phyloP scores from a whole-genome alignment of 1,284 basidiomycete species.

The Hymenochaete sp. region DNA sequence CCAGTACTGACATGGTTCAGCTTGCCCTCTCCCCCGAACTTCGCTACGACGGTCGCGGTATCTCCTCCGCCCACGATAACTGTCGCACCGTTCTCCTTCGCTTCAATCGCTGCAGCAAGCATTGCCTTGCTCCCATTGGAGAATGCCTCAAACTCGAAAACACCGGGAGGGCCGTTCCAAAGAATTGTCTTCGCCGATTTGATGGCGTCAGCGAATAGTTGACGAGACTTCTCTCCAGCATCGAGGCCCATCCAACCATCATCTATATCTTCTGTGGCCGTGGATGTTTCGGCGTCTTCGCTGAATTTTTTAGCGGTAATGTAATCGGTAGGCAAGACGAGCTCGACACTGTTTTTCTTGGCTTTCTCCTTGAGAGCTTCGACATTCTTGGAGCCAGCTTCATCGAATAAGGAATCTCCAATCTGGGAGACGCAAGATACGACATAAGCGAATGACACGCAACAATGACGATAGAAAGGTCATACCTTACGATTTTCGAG shows the following conservation, averaged over 20 bases:
- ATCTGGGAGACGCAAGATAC: conserved; percentile 44
- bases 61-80: conserved; percentile 95
- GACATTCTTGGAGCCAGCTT: conserved; percentile 86
- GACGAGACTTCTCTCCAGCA: conserved; percentile 72
- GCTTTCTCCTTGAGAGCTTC: conserved; percentile 84
- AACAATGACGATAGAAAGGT: conserved; percentile 7
- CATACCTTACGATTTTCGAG: conserved; percentile 62
- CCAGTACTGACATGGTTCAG: conserved; percentile 96
- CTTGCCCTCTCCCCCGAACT: conserved; percentile 77
- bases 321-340: conserved; percentile 95
- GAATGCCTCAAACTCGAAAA: conserved; percentile 95
- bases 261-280: conserved; percentile 79
- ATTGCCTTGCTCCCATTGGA: conserved; percentile 80
- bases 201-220: conserved; percentile 77
- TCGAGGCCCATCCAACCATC: conserved; percentile 95
- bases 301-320: conserved; percentile 93
- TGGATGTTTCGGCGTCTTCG: conserved; percentile 82
- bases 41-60: conserved; percentile 85
- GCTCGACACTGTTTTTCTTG: conserved; percentile 86
- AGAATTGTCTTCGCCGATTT: conserved; percentile 91
- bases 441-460: conserved; percentile 11
- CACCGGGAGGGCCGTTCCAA: conserved; percentile 98
- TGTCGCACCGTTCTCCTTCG: conserved; percentile 77
- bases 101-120: conserved; percentile 83
- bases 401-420: conserved; percentile 92